phyloP scores from a whole-genome alignment of 805 yeast genomes.

The Myxozyma geophila region DNA sequence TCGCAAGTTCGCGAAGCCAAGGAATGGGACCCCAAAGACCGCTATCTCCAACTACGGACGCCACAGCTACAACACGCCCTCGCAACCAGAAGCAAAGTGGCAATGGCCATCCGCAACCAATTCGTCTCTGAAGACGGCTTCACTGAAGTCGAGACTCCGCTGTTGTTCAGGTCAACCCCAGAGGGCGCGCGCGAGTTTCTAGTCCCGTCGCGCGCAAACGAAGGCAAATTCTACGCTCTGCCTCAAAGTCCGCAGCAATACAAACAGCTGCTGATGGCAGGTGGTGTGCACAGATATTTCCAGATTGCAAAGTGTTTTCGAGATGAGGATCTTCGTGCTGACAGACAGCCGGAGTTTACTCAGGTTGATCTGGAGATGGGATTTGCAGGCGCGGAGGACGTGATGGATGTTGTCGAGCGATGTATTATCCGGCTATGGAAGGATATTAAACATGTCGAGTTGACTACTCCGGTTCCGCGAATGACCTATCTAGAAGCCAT shows the following conservation, averaged over 20 bases:
- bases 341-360: conserved; percentile 97
- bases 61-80: conserved; percentile 58
- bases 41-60: conserved; percentile 78
- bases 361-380: conserved; percentile 96
- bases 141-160: conserved; percentile 88
- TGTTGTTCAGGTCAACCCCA: conserved; percentile 92
- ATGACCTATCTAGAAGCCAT: conserved; percentile 73
- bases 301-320: conserved; percentile 94
- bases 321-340: conserved; percentile 93
- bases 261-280: conserved; percentile 91
- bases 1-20: conserved; percentile 41
- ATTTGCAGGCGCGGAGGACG: conserved; percentile 71
- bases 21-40: conserved; percentile 74
- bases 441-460: conserved; percentile 45
- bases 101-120: conserved; percentile 52
- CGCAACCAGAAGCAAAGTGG: conserved; percentile 60
- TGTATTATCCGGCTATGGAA: conserved; percentile 63
- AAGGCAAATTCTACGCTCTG: conserved; percentile 71
- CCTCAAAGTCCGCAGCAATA: conserved; percentile 99
- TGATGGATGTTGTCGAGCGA: conserved; percentile 64
- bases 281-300: conserved; percentile 83
- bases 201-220: conserved; percentile 78
- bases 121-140: conserved; percentile 54
- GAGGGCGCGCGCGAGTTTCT: conserved; percentile 97
- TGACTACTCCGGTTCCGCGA: conserved; percentile 46